These are phyloP conservation scores for Heracleum sosnowskyi DNA, from an alignment of 129 eudicot genomes.

Conservation along the genomic window DNA sequence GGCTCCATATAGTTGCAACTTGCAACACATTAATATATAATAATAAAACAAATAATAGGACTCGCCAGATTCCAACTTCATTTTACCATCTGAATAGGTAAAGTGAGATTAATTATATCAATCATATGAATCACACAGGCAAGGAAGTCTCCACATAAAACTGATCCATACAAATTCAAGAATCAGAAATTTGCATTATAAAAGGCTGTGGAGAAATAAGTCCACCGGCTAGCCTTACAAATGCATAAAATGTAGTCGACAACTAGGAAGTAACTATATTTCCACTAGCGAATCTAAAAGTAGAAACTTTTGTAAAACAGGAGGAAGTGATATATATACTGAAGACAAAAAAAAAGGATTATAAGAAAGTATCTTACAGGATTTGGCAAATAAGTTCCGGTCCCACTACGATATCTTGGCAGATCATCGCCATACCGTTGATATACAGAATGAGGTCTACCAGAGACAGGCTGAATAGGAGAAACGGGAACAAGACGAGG, in stretches of 20 bases:
- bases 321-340: neutral
- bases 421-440: conserved; percentile 69
- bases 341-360: neutral
- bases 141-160: neutral
- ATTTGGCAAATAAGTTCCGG: conserved; percentile 91
- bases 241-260: neutral
- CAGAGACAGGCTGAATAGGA: conserved; percentile 49
- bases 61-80: neutral
- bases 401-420: conserved; percentile 91
- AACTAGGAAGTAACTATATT: neutral
- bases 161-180: neutral
- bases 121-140: neutral
- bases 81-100: neutral
- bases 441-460: conserved; percentile 56
- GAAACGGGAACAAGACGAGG: conserved; percentile 63
- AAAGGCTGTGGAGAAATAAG: neutral
- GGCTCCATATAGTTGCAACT: neutral
- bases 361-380: conserved; percentile 47
- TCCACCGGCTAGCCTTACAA: neutral
- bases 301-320: neutral
- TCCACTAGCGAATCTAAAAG: neutral
- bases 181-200: neutral
- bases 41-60: neutral
- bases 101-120: neutral
- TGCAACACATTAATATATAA: neutral